These are phyloP conservation scores for Limnomonas spitsbergensis DNA, from an alignment of 139 green algal genomes.

Conservation along the genomic window DNA sequence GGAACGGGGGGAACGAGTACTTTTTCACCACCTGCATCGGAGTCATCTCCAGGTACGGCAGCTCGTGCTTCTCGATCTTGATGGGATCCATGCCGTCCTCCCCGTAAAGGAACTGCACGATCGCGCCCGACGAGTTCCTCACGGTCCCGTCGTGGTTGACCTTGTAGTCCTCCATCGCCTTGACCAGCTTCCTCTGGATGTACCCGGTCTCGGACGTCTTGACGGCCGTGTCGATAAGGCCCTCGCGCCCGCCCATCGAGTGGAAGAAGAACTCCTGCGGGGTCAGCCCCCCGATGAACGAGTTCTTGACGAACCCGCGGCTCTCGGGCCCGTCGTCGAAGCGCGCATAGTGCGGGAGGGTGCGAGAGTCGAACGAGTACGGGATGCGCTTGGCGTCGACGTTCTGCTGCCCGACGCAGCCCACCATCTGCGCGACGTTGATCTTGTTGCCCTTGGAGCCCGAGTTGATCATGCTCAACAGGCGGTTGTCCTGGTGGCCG, in stretches of 20 bases:
- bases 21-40: background rate
- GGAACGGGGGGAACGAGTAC: background rate
- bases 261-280: conserved; percentile 98
- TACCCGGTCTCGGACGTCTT: conserved; percentile 82
- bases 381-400: conserved; percentile 97
- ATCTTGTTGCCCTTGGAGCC: conserved; percentile 92
- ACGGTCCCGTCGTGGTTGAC: conserved; percentile 88
- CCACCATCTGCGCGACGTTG: conserved; percentile 98
- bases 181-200: conserved; percentile 81
- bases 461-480: conserved; percentile 94
- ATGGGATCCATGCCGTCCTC: conserved; percentile 95
- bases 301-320: conserved; percentile 96
- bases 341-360: conserved; percentile 87
- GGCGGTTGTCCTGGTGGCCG: conserved; percentile 74
- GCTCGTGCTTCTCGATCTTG: conserved; percentile 81
- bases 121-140: conserved; percentile 80
- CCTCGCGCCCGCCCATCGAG: conserved; percentile 94
- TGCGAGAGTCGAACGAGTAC: conserved; percentile 84
- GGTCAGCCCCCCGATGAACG: conserved; percentile 87
- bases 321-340: conserved; percentile 86
- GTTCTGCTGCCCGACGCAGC: conserved; percentile 97
- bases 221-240: conserved; percentile 95
- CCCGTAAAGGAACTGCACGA: conserved; percentile 95
- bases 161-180: conserved; percentile 47
- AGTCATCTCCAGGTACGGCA: conserved; percentile 63